Evolutionary conservation across 192 early-diverging fungal genomes (phyloP).

Genomic region (Linnemannia schmuckeri): DNA sequence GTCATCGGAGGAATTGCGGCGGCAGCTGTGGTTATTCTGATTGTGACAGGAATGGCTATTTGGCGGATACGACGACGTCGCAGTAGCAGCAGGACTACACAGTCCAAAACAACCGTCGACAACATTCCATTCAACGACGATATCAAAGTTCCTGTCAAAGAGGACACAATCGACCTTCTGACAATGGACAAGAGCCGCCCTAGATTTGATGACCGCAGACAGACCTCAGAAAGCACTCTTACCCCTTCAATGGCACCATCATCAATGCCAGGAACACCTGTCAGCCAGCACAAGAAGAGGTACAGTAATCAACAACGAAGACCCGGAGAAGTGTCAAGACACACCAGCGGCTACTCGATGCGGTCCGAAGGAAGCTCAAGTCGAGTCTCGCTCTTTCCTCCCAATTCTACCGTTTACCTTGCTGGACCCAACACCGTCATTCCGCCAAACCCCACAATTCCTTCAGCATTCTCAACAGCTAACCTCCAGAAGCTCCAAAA

Average conservation of each 20-base stretch:
- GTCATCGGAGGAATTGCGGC: conserved; percentile 44
- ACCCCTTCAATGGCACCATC: background rate
- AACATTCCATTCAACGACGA: background rate
- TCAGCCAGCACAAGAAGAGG: background rate
- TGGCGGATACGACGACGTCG: conserved; percentile 20
- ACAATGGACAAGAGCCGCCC: conserved; percentile 11
- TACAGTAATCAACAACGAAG: conserved; percentile 8
- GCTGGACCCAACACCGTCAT: conserved; percentile 24
- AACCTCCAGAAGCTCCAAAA: background rate
- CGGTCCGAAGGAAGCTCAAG: conserved; percentile 4
- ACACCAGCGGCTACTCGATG: conserved; percentile 13
- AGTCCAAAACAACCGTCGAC: background rate
- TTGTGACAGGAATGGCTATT: background rate
- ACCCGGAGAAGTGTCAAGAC: background rate
- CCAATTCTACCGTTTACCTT: conserved; percentile 22
- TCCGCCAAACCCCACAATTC: conserved; percentile 39
- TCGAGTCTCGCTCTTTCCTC: conserved; percentile 27
- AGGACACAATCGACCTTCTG: conserved; percentile 14
- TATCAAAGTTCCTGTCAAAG: conserved; percentile 3
- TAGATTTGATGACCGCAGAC: background rate
- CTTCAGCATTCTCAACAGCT: conserved; percentile 9
- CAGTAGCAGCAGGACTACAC: background rate
- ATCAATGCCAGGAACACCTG: conserved; percentile 3
- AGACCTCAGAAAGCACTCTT: background rate
- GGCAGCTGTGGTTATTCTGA: conserved; percentile 13